Evolutionary conservation across 2,329 filamentous ascomycete species (phyloP), one percentile per base, ranked within the genome.

Genomic region (Cladorrhinum sp.): DNA sequence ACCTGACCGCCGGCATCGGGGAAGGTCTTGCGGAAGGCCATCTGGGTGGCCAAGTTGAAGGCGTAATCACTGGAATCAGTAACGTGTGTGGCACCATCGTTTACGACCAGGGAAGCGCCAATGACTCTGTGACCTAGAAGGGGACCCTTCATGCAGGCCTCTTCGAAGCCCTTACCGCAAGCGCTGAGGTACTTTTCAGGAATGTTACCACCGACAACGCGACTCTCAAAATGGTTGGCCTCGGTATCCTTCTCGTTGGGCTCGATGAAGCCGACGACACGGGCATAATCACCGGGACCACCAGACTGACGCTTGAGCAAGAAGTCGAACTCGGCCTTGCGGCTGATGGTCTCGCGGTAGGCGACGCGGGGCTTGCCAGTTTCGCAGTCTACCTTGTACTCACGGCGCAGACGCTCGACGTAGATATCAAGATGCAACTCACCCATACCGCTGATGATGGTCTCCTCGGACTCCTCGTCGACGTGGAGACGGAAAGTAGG

Each of bases 361-460:
- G 95, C 92, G 66, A 99, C 95, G 75, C 96, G 93, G 3, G 95
- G 95, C 74, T 96, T 91, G 60, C 95, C 95, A n/a, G 93, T 97
- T 70, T 90, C 84, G 75, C 93, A 96, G 66, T 97, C 95, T 57
- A 96, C 93, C 73, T 90, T 92, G 83, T 99, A 99, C 78, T 99
- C 95, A 72, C 95, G 89, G 69, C 90, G 89, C 80, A 99, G 93
- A 68, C 95, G 92, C 79, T 99, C 95, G 55, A 99, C 87, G 75
- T 99, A 99, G 71, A 99, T 96, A 71, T 96, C 93, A 25, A 99
- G 82, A 76, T 99, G 95, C 67, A 99, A 77, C 76, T 99, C 95
- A 68, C 95, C 95, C 95, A 99, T 99, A 62, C 95, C 95, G 48
- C 91, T 96, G 72, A 99, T 98, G 72, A 99, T 96, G 52, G 93